Evolutionary conservation across 257 asterid species (phyloP), one percentile per base, ranked within the genome.

Genomic region (Rehmannia glutinosa): DNA sequence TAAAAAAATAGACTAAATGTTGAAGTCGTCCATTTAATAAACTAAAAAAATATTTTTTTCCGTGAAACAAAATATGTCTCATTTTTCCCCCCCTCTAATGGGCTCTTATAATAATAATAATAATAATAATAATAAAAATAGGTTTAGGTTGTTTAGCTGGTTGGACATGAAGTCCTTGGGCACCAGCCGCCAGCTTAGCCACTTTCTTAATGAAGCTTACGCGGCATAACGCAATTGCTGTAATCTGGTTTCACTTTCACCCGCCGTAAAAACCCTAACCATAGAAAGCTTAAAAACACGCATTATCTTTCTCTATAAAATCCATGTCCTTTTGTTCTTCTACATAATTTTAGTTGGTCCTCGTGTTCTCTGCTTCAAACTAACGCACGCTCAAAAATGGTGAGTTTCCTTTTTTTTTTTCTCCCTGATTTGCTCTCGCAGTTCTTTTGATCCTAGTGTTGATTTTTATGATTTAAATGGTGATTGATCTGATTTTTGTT

Each of bases 191-290:
- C 38, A 50, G 24, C 16, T 20, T 21, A 58, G 74, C 74, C 61
- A 33, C 32, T 7, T 1, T 45, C 16, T 8, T n/a, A 73, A 38
- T 49, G 47, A 55, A 45, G 60, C 56, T 10, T 53, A 78, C 72
- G 79, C 77, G 83, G 83, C 77, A 70, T 28, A 70, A 57, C 53
- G 80, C 60, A 36, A 49, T 35, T 64, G 83, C 73, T 28, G 25
- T 69, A 55, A 45, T 32, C 11, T 7, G n/a, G 1, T 8, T 1
- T 55, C 10, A 28, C 8, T 57, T 51, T 75, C 30, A 49, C 75
- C n/a, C 70, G 27, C 72, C 46, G 77, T 75, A 20, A 70, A 75
- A 74, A 67, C 73, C 74, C 58, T 51, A 70, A 69, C 62, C 54
- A 42, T 35, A 58, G 56, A 32, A 35, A 20, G 20, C 64, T 62